Evolutionary conservation across 805 yeast genomes (phyloP), one percentile per base, ranked within the genome.

Genomic region (Ogataea ganodermae): DNA sequence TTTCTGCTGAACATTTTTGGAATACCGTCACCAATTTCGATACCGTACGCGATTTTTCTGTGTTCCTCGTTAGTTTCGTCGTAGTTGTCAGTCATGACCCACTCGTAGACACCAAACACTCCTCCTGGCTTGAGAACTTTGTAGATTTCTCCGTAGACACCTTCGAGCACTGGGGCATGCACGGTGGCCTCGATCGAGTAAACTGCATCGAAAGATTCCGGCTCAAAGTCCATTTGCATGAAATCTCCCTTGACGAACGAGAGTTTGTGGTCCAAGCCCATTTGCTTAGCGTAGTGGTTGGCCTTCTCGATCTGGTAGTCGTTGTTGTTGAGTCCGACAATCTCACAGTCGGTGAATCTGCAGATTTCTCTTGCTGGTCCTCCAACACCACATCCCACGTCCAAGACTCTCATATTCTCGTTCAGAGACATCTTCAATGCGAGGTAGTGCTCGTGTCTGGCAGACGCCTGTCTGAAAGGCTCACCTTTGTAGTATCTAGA

Each of bases 311-410:
- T 86, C 77, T 94, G 96, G 75, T 94, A 94, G 72, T 94, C 99
- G 68, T 94, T 94, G 78, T 94, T 92, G 76, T 92, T 92, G 61
- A 92, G 78, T 43, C 99, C 99, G 53, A 87, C 87, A 66, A 92
- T 77, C 60, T 80, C 73, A 72, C 90, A 85, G 61, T 85, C 89
- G 43, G 98, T 86, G 76, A 92, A 92, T 66, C 96, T 82, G 51
- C 86, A 78, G 63, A 92, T 92, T 74, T 94, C 97, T 70, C 97
- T 86, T 18, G 96, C 97, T 62, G 99, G 99, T 35, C 99, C 99
- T 66, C 99, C 99, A 61, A 92, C 96, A 78, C 99, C 99, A 75
- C 99, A 94, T 40, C 99, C 99, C 48, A 92, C 99, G 67, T 92
- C 99, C 59, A 92, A 78, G 14, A 92, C 99, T 63, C 84, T 83